phyloP scores from a whole-genome alignment of 2,329 filamentous ascomycete genomes.

The Alternaria novae-zelandiae region DNA sequence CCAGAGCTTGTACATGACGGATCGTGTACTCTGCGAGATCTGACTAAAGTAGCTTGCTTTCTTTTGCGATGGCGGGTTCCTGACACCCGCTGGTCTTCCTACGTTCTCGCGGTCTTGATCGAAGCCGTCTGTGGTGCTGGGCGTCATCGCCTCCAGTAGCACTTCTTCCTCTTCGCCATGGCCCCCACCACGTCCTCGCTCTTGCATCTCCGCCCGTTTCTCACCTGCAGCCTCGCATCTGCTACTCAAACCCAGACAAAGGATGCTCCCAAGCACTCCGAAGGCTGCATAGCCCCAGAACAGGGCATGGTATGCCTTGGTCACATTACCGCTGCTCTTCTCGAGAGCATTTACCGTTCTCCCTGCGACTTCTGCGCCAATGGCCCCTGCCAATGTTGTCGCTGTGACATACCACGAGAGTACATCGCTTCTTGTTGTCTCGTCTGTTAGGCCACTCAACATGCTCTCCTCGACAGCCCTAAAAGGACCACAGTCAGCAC shows the following conservation, averaged over 20 bases:
- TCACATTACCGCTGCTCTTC: slow-evolving; percentile 44
- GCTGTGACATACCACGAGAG: slow-evolving; percentile 50
- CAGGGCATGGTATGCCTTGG: slow-evolving; percentile 49
- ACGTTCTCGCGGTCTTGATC: slow-evolving; percentile 27
- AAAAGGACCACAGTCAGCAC: slow-evolving; percentile 45
- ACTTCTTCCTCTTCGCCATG: slow-evolving; percentile 44
- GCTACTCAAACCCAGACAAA: slow-evolving; percentile 49
- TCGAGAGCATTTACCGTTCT: slow-evolving; percentile 50
- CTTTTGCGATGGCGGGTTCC: slow-evolving; percentile 21
- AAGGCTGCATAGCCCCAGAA: slow-evolving; percentile 54
- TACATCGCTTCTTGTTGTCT: slow-evolving; percentile 46
- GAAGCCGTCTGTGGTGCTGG: slow-evolving; percentile 41
- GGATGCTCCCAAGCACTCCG: slow-evolving; percentile 48
- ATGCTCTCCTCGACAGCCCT: slow-evolving; percentile 46
- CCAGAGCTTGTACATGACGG: slow-evolving; percentile 69
- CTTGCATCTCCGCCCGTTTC: slow-evolving; percentile 34
- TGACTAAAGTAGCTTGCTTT: slow-evolving; percentile 53
- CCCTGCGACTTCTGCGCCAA: slow-evolving; percentile 47
- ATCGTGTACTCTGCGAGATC: slow-evolving; percentile 64
- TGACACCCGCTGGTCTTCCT: slow-evolving; percentile 22
- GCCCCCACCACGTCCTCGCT: slow-evolving; percentile 19
- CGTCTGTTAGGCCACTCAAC: slow-evolving; percentile 45
- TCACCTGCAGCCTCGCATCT: slow-evolving; percentile 50
- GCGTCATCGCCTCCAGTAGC: slow-evolving; percentile 41
- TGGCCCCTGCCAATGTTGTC: slow-evolving; percentile 44